These are phyloP conservation scores for Penicillium salamii DNA, from an alignment of 495 filamentous ascomycete species.

Conservation along the genomic window DNA sequence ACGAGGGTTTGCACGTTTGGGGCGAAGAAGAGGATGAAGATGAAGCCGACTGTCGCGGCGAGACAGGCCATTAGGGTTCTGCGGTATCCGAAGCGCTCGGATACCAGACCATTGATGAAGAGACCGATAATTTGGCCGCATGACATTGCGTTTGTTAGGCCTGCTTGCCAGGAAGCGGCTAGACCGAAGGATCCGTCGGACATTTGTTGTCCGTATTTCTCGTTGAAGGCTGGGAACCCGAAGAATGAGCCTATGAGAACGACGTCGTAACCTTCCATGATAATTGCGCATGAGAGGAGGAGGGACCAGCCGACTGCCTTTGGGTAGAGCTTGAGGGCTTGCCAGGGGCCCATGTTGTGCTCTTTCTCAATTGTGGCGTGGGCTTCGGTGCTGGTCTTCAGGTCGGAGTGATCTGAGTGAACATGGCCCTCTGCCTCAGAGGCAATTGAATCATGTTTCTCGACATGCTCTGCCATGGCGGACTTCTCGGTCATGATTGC, in stretches of 20 bases:
- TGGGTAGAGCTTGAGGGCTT: constrained; percentile 47
- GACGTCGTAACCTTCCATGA: constrained; percentile 56
- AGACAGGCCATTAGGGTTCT: constrained; percentile 66
- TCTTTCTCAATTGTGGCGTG: constrained; percentile 19
- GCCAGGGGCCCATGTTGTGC: constrained; percentile 36
- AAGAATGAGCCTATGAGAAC: constrained; percentile 45
- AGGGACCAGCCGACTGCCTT: constrained; percentile 52
- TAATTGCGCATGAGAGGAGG: constrained; percentile 45
- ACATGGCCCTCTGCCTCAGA: background rate
- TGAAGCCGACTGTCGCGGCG: constrained; percentile 59
- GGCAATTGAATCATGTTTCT: background rate
- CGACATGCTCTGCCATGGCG: constrained; percentile 4
- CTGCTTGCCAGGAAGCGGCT: constrained; percentile 67
- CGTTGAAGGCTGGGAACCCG: constrained; percentile 52
- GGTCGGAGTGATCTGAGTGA: background rate
- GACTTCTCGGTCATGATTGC: constrained; percentile 2
- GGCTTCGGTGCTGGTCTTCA: constrained; percentile 22
- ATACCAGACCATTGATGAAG: constrained; percentile 59
- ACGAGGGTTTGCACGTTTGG: constrained; percentile 62
- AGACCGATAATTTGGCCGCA: constrained; percentile 71
- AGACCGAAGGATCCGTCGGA: constrained; percentile 42
- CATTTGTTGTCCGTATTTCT: constrained; percentile 58
- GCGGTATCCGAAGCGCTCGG: constrained; percentile 66
- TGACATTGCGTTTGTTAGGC: constrained; percentile 61
- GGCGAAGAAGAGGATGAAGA: constrained; percentile 72